Base-by-base conservation (phyloP, 768 basidiomycete genomes). In the Tulasnella sp. region DNA sequence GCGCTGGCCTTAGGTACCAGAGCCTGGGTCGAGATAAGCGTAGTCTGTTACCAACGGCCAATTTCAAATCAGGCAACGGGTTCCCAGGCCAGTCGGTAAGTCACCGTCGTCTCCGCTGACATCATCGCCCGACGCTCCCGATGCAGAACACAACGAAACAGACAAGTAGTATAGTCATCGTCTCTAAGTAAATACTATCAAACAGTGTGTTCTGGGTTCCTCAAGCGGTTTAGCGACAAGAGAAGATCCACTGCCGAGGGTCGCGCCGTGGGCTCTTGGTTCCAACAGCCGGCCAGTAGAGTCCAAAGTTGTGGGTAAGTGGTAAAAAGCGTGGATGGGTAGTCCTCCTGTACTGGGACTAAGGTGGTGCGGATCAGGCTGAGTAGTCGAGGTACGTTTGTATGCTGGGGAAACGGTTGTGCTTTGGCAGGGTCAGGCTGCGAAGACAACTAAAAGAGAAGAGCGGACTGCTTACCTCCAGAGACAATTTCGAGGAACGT, bases 401-500 rank as follows among this genome's bases (percentile, higher is more conserved):
- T 46, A 37, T 50, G 28, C 46, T 24, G 48, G 24, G 44, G 44
- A 44, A 31, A 34, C 20, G 75, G 28, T 37, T 37, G 46, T 46
- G 16, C 40, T 34, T 42, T 31, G 46, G 37, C 28, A 50, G 37
- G 16, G 16, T 50, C 31, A 34, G 75, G 44, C 4, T 9, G 3
- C 9, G 42, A 14, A 42, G 42, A 41, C 46, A 5, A 6, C 16
- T 16, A 50, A 46, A 20, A 40, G 40, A 50, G 48, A 50, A 50
- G 48, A 50, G 34, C 0, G 24, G 28, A 2, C 22, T 11, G 20
- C 78, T 79, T 79, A 72, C 78, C 24, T 22, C 60, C 54, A 1
- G 78, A 72, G 24, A 41, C 31, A 64, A 79, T 79, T 40, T 75
- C 60, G 12, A 79, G 72, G 40, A 41, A 60, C 0, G 72, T 79